phyloP scores from a whole-genome alignment of 352 stramenopile species.

The Phytophthora macrochlamydospora region DNA sequence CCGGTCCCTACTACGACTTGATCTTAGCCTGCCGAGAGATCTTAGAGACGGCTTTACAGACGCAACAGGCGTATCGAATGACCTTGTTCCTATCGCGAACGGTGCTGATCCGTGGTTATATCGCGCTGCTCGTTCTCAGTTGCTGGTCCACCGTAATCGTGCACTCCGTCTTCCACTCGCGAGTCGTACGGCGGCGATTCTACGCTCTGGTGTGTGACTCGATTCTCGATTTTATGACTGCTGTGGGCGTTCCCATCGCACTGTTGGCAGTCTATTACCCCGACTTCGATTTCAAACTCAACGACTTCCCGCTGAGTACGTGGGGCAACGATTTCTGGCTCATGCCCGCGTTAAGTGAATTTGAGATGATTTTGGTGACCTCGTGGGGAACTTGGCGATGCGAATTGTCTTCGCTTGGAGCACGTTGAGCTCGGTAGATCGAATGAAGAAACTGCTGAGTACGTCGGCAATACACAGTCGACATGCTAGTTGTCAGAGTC shows the following conservation, averaged over 20 bases:
- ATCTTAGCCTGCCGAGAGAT: background rate
- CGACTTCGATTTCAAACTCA: background rate
- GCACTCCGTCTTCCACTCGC: background rate
- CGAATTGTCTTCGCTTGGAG: constrained; percentile 28
- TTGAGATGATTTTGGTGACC: background rate
- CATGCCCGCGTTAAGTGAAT: background rate
- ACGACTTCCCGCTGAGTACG: background rate
- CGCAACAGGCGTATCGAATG: background rate
- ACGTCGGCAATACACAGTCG: no score
- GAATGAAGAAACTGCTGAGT: no score
- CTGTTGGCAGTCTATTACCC: background rate
- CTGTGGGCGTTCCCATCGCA: background rate
- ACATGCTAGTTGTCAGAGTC: no score
- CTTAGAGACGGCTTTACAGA: background rate
- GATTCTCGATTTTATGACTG: background rate
- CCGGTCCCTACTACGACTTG: background rate
- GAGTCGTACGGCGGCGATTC: background rate
- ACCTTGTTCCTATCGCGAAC: background rate
- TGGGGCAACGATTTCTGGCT: background rate
- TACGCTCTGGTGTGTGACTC: background rate
- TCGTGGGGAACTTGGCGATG: constrained; percentile 12
- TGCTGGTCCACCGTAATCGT: background rate
- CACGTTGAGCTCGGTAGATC: constrained; percentile 11
- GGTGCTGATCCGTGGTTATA: background rate
- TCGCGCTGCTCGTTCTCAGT: background rate